These are phyloP conservation scores for Fusarium sp. DNA, from an alignment of 2,329 filamentous ascomycete species.

Conservation along the genomic window DNA sequence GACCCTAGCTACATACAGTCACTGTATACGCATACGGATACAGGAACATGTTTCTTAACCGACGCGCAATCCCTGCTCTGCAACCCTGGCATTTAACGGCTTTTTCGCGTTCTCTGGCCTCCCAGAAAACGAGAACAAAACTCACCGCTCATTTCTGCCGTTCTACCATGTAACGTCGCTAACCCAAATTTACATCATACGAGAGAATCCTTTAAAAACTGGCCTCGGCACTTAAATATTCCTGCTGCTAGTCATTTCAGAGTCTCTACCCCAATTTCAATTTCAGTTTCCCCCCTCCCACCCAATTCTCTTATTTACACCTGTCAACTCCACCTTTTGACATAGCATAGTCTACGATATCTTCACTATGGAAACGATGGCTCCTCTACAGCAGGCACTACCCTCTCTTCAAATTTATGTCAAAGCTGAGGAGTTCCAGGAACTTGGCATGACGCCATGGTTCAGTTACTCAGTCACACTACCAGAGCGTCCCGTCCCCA, in stretches of 20 bases:
- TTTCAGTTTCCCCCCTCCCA: background rate
- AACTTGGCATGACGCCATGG: conserved; percentile 38
- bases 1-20: conserved; percentile 21
- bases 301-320: background rate
- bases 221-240: conserved; percentile 20
- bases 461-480: conserved; percentile 40
- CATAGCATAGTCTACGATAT: background rate
- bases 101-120: conserved; percentile 26
- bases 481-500: conserved; percentile 29
- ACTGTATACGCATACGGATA: too few relatives aligned
- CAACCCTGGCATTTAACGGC: conserved; percentile 8
- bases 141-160: conserved; percentile 37
- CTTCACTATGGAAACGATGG: conserved; percentile 36
- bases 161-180: conserved; percentile 29
- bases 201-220: conserved; percentile 18
- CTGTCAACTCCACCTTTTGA: background rate
- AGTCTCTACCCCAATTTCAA: background rate
- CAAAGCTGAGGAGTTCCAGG: conserved; percentile 18
- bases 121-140: conserved; percentile 13
- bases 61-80: conserved; percentile 4
- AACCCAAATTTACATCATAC: conserved; percentile 23
- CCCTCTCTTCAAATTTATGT: conserved; percentile 19
- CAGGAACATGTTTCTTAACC: conserved; percentile 9
- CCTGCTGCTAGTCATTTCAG: background rate
- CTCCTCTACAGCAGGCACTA: conserved; percentile 21